Evolutionary conservation across 2,329 filamentous ascomycete genomes (phyloP).

Genomic region (Penicillium janthinellum): DNA sequence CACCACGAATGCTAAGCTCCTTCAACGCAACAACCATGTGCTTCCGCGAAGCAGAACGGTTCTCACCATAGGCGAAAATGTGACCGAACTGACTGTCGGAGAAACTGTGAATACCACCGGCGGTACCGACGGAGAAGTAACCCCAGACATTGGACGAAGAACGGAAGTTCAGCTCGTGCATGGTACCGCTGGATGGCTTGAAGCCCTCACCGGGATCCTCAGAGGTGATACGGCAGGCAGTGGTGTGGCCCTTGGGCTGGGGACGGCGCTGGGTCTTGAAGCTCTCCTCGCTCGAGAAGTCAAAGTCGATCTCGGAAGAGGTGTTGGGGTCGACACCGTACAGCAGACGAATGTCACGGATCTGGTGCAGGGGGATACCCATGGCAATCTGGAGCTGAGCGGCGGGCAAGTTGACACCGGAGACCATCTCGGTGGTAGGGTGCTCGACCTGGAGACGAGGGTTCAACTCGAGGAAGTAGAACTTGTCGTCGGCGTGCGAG

Average conservation of each 20-base stretch:
- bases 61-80: constrained; percentile 99
- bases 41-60: constrained; percentile 90
- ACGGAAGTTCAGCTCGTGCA: constrained; percentile 98
- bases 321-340: constrained; percentile 94
- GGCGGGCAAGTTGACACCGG: constrained; percentile 92
- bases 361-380: constrained; percentile 93
- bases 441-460: constrained; percentile 99
- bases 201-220: constrained; percentile 99
- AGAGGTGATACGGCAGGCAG: constrained; percentile 97
- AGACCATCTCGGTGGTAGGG: constrained; percentile 99
- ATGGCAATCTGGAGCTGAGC: constrained; percentile 98
- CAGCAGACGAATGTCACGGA: constrained; percentile 91
- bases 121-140: constrained; percentile 98
- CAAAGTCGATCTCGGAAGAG: constrained; percentile 87
- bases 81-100: constrained; percentile 99
- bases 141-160: constrained; percentile 99
- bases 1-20: constrained; percentile 98
- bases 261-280: constrained; percentile 83
- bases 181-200: constrained; percentile 98
- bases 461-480: constrained; percentile 99
- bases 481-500: constrained; percentile 96
- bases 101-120: constrained; percentile 97
- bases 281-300: constrained; percentile 86
- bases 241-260: constrained; percentile 93
- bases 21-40: constrained; percentile 99